Evolutionary conservation across 2,329 filamentous ascomycete species (phyloP).

Genomic region (Exophiala dermatitidis): DNA sequence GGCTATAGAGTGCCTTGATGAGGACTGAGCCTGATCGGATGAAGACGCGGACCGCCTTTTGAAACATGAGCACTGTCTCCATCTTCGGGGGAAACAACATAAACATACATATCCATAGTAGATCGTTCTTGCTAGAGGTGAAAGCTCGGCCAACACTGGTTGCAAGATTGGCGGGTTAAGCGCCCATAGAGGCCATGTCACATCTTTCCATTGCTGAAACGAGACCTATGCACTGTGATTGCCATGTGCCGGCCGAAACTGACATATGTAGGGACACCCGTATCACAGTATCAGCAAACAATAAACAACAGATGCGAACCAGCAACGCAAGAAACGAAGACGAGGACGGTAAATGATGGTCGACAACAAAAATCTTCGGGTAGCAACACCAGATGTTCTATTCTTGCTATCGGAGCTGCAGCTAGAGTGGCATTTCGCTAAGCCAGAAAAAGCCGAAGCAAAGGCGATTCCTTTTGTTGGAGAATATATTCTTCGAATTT

Average conservation of each 20-base stretch:
- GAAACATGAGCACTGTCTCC: slow-evolving; percentile 13
- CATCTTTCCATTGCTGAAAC: slow-evolving; percentile 6
- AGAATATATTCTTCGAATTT: slow-evolving; percentile 1
- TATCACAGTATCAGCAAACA: slow-evolving; percentile 2
- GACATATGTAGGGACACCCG: background rate
- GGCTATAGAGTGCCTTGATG: slow-evolving; percentile 14
- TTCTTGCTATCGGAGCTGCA: slow-evolving; percentile 17
- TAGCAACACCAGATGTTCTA: slow-evolving; percentile 11
- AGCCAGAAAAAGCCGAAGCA: background rate
- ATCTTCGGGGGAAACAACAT: background rate
- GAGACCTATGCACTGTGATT: slow-evolving; percentile 2
- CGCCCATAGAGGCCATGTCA: slow-evolving; percentile 19
- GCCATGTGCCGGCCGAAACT: slow-evolving; percentile 1
- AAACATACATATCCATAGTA: slow-evolving; percentile 19
- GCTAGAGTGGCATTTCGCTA: background rate
- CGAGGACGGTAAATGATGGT: slow-evolving; percentile 1
- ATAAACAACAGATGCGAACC: background rate
- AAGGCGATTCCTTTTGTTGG: background rate
- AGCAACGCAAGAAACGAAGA: background rate
- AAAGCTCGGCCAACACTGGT: slow-evolving; percentile 1
- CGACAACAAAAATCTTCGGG: background rate
- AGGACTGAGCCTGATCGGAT: slow-evolving; percentile 14
- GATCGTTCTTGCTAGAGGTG: slow-evolving; percentile 3
- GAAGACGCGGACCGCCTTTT: slow-evolving; percentile 17
- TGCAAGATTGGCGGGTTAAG: slow-evolving; percentile 22